phyloP scores from a whole-genome alignment of 1,139 yeast genomes.

The Sugiyamaella sp. region DNA sequence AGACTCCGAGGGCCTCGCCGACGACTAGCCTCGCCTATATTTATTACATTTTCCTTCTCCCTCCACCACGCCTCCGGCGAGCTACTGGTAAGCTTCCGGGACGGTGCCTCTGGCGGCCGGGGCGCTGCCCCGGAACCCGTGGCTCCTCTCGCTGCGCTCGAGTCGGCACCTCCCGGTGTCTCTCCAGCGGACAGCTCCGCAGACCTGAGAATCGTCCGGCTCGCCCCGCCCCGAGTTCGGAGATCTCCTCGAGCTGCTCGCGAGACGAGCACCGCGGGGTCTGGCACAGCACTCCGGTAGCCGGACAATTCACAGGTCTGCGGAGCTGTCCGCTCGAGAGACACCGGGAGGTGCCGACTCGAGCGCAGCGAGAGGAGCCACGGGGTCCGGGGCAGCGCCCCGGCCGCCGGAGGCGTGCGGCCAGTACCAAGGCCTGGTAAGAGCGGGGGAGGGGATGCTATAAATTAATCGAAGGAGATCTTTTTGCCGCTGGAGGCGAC shows the following conservation, averaged over 20 bases:
- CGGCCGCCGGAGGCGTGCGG: background rate
- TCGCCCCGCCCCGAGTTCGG: no score
- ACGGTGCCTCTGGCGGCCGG: constrained; percentile 2
- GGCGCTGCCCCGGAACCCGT: background rate
- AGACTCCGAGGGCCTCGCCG: constrained; percentile 20
- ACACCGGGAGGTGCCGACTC: no score
- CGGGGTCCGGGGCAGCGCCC: background rate
- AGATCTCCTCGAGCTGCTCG: no score
- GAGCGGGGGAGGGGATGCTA: constrained; percentile 1
- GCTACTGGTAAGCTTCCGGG: no score
- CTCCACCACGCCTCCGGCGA: background rate
- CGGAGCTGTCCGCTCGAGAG: no score
- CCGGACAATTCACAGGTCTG: no score
- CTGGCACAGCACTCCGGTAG: background rate
- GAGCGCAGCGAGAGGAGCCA: no score
- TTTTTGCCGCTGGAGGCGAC: constrained; percentile 92
- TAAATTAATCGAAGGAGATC: constrained; percentile 56
- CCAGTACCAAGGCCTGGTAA: background rate
- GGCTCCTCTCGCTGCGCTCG: background rate
- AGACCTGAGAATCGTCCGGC: no score
- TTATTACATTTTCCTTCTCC: constrained; percentile 1
- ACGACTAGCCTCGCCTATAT: constrained; percentile 7
- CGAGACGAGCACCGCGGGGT: background rate
- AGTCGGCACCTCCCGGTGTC: no score
- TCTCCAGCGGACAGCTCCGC: no score